phyloP scores from a whole-genome alignment of 345 rosid species.

The Clarkia xantiana region DNA sequence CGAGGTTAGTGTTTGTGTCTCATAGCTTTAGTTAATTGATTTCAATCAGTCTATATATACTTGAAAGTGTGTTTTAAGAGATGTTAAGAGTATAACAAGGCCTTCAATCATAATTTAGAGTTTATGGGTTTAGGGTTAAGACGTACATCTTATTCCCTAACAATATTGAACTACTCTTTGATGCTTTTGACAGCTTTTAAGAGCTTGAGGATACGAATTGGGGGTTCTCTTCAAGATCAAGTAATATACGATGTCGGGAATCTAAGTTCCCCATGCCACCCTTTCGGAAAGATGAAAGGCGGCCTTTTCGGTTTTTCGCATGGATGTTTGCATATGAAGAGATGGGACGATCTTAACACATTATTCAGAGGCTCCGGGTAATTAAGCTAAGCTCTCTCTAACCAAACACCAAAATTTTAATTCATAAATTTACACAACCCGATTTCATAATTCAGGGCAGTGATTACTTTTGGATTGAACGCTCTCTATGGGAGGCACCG shows the following conservation, averaged over 20 bases:
- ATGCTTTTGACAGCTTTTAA: constrained; percentile 41
- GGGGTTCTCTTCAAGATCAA: constrained; percentile 96
- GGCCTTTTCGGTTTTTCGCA: constrained; percentile 81
- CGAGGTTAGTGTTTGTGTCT: constrained; percentile 33
- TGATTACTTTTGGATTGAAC: constrained; percentile 74
- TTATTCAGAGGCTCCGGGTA: constrained; percentile 55
- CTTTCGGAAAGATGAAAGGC: constrained; percentile 40
- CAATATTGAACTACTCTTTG: constrained; percentile 5
- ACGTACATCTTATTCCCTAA: no score
- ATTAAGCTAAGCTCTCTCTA: constrained; percentile 6
- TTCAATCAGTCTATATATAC: neutral
- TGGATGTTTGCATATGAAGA: constrained; percentile 81
- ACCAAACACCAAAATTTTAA: no score
- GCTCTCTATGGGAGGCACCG: constrained; percentile 80
- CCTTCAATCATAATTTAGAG: no score
- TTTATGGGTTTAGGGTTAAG: no score
- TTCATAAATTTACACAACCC: no score
- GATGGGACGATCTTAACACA: constrained; percentile 80
- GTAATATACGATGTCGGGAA: constrained; percentile 60
- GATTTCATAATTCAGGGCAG: constrained; percentile 30
- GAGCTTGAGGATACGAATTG: constrained; percentile 73
- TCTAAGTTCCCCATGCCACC: constrained; percentile 52
- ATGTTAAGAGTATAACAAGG: no score
- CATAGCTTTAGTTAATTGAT: neutral
- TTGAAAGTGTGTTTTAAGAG: neutral